Evolutionary conservation across 2,329 filamentous ascomycete genomes (phyloP).

Genomic region (Dothistroma pini): DNA sequence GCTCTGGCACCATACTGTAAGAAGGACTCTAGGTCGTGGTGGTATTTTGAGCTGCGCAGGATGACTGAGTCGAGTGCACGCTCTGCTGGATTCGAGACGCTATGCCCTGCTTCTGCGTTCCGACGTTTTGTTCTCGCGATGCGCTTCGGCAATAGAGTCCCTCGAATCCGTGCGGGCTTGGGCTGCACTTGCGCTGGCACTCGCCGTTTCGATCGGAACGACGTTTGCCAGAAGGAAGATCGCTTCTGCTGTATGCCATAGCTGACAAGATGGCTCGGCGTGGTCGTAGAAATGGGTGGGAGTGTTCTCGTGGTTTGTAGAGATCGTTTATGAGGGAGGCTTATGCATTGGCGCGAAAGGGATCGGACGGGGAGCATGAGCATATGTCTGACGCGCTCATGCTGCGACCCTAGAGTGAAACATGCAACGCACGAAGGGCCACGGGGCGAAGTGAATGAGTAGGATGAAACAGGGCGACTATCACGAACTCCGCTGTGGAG

Average conservation of each 20-base stretch:
- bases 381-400: constrained; percentile 14
- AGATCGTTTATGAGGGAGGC: constrained; percentile 1
- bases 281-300: constrained; percentile 2
- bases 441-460: background rate
- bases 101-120: background rate
- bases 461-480: background rate
- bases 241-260: background rate
- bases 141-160: background rate
- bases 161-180: background rate
- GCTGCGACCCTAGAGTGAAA: constrained; percentile 13
- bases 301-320: constrained; percentile 2
- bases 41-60: constrained; percentile 36
- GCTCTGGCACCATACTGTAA: constrained; percentile 58
- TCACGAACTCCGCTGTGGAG: background rate
- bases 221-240: background rate
- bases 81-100: background rate
- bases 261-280: background rate
- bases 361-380: constrained; percentile 20
- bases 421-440: background rate
- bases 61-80: constrained; percentile 4
- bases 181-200: no score
- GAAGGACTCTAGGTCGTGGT: constrained; percentile 64
- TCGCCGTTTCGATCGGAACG: no score
- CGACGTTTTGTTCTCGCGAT: background rate
- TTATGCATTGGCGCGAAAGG: constrained; percentile 10